Percentiles rank a stretch among this genome's conserved stretches.
phyloP scores from a whole-genome alignment of 1,139 yeast genomes.

The Kodamaea sp. region DNA sequence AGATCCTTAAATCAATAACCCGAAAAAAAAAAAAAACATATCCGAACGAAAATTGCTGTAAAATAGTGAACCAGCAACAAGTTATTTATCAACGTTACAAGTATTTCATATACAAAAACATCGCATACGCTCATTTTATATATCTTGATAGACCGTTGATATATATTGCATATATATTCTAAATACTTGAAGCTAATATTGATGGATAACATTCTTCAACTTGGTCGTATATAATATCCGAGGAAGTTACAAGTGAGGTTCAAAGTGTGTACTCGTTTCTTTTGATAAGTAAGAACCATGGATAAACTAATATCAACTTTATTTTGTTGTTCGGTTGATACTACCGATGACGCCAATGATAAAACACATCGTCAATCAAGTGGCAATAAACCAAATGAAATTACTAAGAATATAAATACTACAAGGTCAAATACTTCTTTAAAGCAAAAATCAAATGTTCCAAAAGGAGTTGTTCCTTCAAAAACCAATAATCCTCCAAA shows the following conservation, averaged over 20 bases:
- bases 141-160: no score
- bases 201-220: no score
- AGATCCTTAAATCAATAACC: background rate
- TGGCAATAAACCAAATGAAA: slow-evolving; percentile 9
- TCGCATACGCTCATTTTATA: no score
- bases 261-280: background rate
- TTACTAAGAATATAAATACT: slow-evolving; percentile 2
- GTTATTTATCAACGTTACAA: no score
- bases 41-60: slow-evolving; percentile 6
- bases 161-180: no score
- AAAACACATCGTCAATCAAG: slow-evolving; percentile 13
- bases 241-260: background rate
- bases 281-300: slow-evolving; percentile 14
- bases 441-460: background rate
- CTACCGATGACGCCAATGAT: slow-evolving; percentile 35
- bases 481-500: slow-evolving; percentile 5
- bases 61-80: slow-evolving; percentile 3
- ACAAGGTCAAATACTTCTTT: background rate
- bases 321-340: slow-evolving; percentile 40
- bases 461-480: background rate
- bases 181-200: no score
- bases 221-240: no score
- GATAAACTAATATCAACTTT: slow-evolving; percentile 30
- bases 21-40: slow-evolving; percentile 4
- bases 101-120: no score